Evolutionary conservation across 495 filamentous ascomycete species (phyloP), one percentile per base, ranked within the genome.

Genomic region (Achaetomiella virescens): DNA sequence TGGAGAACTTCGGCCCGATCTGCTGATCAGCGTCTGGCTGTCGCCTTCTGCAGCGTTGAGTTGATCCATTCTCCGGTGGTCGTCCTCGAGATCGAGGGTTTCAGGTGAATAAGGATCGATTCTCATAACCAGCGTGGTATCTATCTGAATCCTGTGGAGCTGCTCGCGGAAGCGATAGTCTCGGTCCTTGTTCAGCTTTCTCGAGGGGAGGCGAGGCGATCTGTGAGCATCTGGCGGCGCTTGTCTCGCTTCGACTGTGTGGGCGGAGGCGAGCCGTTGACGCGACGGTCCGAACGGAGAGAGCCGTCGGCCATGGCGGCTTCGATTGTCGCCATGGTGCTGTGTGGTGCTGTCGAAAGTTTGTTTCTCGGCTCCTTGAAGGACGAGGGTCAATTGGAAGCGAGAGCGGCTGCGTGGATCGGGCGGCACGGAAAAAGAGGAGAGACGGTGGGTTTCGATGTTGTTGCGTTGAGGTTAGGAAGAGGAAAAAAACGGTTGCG

Each of bases 101-200:
- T 80, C 78, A 46, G 86, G 78, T 14, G 78, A 73, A 59, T 93
- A 95, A 0, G 87, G 87, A 61, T 95, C 84, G 41, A 92, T 86
- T 60, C 84, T 82, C 61, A 87, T 83, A 64, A 97, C 88, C 9
- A 96, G 81, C 48, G 81, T 87, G 66, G 95, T 90, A 66, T 97
- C 95, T 54, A 86, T 84, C 68, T 97, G 92, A 3, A 97, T 79
- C 45, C 86, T 85, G 55, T 90, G 84, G 6, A 97, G 79, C 68
- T 97, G 90, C 61, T 92, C 86, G 49, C 90, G 86, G 71, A 95
- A 98, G 61, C 91, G 81, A 42, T 77, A 74, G 65, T 96, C 90
- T 48, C 88, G 83, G 65, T 95, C 89, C 52, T 86, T 83, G 52
- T 81, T 79, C 73, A 95, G 91, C 57, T 83, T 81, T 48, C 81